Evolutionary conservation across 208 protist species (phyloP), one percentile per base, ranked within the genome.

Genomic region (Herpetomonas samuelpessoai): DNA sequence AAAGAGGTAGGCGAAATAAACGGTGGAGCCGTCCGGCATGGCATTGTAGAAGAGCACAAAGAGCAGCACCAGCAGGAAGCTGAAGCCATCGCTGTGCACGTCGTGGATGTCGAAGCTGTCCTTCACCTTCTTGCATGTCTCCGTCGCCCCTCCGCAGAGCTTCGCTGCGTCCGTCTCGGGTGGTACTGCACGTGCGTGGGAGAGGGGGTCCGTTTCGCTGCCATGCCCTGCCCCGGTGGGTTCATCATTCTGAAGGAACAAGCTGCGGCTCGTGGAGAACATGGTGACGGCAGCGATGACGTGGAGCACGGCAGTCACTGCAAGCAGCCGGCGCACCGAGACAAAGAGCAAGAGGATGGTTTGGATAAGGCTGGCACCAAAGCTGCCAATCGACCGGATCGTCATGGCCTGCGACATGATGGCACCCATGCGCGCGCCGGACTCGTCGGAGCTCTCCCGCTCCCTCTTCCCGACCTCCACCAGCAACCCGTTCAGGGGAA

Each of bases 21-120:
- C 59, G 31, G 46, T 53, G 44, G 60, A 35, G 2, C 59, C 68
- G 26, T 84, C 74, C n/a, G 74, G 70, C 74, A 79, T 81, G 35
- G 68, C 30, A 3, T 62, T 79, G 67, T 79, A 85, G 26, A 76
- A 44, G 63, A 85, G 81, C 18, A 81, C 75, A 39, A 79, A 81
- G 21, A 9, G 16, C 2, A 85, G 66, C 53, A 81, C 74, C 12
- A 73, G n/a, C 18, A 71, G 21, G 45, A 85, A 73, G 66, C 57
- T 53, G 35, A 73, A 48, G 19, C 68, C 74, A 19, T 72, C 71
- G 46, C 66, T 70, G 50, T 57, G 61, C 3, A 68, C 4, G 56
- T 74, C 49, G 46, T 45, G 41, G 2, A 55, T 31, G 39, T 72
- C 51, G 45, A 74, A 68, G 57, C 51, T 69, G 22, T 35, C 16